Conservation (phyloP, 345 rosid genomes). For the Trapa incisa region DNA sequence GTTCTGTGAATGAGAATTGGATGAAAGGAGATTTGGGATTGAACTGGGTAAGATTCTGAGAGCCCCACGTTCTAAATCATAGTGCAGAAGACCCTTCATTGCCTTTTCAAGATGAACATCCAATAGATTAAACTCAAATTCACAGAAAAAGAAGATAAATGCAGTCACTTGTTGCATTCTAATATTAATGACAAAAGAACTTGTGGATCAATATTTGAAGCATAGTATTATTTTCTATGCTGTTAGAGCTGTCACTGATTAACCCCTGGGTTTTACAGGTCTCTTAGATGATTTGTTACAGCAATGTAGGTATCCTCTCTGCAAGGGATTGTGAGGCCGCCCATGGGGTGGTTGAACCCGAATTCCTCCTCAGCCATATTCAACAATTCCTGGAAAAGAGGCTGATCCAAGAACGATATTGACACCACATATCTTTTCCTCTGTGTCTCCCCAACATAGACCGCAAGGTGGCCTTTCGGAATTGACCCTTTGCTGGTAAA, state of each 20-base stretch:
- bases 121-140: no score
- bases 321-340: slow-evolving; percentile 30
- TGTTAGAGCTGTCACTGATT: not conserved
- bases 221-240: no score
- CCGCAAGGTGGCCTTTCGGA: slow-evolving; percentile 23
- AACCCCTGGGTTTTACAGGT: not conserved
- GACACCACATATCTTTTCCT: slow-evolving; percentile 30
- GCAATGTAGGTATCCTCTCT: slow-evolving; percentile 20
- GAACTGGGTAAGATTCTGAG: not conserved
- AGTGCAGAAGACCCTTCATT: not conserved
- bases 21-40: slow-evolving; percentile 2
- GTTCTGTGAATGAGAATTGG: slow-evolving; percentile 45
- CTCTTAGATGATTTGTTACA: slow-evolving; percentile 3
- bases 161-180: no score
- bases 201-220: no score
- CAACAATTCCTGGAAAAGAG: slow-evolving; percentile 23
- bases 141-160: no score
- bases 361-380: slow-evolving; percentile 27
- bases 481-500: not conserved
- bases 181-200: no score
- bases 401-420: slow-evolving; percentile 18
- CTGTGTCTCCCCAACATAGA: slow-evolving; percentile 28
- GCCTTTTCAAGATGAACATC: not conserved
- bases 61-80: no score
- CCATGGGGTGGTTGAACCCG: slow-evolving; percentile 28